Conservation (phyloP, 257 asterid genomes). For the Paraleonurus japonicus region DNA sequence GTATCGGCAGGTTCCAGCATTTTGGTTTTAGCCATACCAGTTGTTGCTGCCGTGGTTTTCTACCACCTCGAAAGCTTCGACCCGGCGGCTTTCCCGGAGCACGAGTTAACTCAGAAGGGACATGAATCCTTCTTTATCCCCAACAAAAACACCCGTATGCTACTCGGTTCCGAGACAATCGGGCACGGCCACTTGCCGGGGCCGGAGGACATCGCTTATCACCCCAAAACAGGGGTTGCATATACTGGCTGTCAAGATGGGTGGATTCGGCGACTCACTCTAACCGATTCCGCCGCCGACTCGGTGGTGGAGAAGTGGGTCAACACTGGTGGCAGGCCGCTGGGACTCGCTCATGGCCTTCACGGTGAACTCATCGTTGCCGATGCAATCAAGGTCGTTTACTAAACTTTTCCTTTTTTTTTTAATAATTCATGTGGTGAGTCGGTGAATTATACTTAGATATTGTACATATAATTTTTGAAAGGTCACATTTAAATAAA, state of each 20-base stretch:
- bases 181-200: slow-evolving; percentile 56
- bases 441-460: no score
- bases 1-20: no score
- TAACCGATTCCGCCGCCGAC: slow-evolving; percentile 48
- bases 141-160: slow-evolving; percentile 45
- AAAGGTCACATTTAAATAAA: no score
- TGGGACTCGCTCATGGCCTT: slow-evolving; percentile 60
- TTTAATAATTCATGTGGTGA: no score
- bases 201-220: slow-evolving; percentile 81
- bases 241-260: slow-evolving; percentile 84
- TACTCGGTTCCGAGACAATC: slow-evolving; percentile 53
- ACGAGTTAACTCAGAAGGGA: slow-evolving; percentile 30
- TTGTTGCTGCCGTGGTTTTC: slow-evolving; percentile 39
- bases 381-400: slow-evolving; percentile 60
- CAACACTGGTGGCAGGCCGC: slow-evolving; percentile 91
- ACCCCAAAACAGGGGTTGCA: slow-evolving; percentile 46
- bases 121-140: slow-evolving; percentile 37
- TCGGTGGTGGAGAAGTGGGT: slow-evolving; percentile 68
- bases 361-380: slow-evolving; percentile 74
- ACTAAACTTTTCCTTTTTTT: background rate
- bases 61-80: slow-evolving; percentile 69
- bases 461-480: no score
- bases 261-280: slow-evolving; percentile 58
- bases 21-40: no score
- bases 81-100: slow-evolving; percentile 54